Base-by-base conservation (phyloP, 2,329 filamentous ascomycete genomes). In the Scopulariopsis brevicaulis region DNA sequence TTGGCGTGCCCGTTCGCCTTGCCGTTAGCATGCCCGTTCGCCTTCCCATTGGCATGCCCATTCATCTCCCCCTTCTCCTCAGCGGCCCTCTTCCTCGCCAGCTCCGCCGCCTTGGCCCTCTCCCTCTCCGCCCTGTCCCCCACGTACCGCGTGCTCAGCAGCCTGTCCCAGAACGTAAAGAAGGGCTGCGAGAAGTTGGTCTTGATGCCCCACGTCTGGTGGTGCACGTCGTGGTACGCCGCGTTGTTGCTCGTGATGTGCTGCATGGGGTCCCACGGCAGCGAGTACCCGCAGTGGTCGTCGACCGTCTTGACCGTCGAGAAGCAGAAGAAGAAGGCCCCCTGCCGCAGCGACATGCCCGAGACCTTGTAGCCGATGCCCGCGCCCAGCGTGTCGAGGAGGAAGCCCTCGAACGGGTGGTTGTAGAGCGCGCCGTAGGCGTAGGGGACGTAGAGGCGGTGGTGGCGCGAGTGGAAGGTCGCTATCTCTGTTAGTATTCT, bases 131-230 rank as follows among this genome's bases (percentile, higher is more conserved):
- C 64, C 18, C 76, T 76, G 59, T 78, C 84, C 55, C 89, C 90
- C 60, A 81, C 83, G 85, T 91, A 96, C 71, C 84, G 87, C 25
- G 94, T 99, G 56, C 86, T 85, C 24, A 96, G 77, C 32, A 91
- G 68, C 53, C 82, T 79, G 70, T 99, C 94, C 90, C 94, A 97
- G 74, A 96, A 91, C 54, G 89, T 96, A 74, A 97, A 96, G 75
- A 92, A 95, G 3, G 90, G 90, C 72, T 95, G 90, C 5, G 86
- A 87, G 71, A 90, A 95, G 74, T 95, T 95, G 63, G 87, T 89
- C 81, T 97, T 99, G 79, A 99, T 96, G 59, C 94, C 94, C 92
- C 93, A 97, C 72, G 89, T 95, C 74, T 99, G 94, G 74, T 99
- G 94, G 73, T 99, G 94, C 60, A 99, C 93, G 68, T 99, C 94